These are phyloP conservation scores for Globisporangium nagaii DNA, from an alignment of 352 stramenopile genomes.

Conservation along the genomic window DNA sequence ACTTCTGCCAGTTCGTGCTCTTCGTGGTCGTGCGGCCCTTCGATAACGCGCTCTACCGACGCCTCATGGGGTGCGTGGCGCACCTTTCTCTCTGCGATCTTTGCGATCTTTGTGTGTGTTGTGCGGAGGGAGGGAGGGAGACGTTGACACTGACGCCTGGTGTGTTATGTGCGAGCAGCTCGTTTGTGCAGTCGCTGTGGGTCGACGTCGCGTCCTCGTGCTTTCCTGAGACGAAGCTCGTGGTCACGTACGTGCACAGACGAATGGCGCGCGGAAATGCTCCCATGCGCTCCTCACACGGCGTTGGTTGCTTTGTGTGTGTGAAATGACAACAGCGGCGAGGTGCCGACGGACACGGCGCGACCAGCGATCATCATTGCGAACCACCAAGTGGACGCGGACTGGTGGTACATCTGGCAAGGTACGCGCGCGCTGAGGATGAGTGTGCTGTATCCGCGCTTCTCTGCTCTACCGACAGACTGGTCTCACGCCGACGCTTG, in stretches of 20 bases:
- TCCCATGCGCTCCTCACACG: too few species aligned
- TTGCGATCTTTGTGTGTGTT: not conserved
- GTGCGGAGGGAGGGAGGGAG: too few species aligned
- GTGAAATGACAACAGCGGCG: conserved; percentile 25
- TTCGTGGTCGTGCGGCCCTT: conserved; percentile 84
- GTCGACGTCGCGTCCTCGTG: conserved; percentile 84
- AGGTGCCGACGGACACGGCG: conserved; percentile 66
- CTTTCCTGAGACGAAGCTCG: conserved; percentile 80
- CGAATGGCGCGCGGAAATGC: too few species aligned
- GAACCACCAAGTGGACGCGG: conserved; percentile 90
- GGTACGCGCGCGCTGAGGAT: conserved; percentile 12
- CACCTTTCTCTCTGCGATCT: too few species aligned
- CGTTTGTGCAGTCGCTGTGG: conserved; percentile 67
- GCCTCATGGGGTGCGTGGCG: conserved; percentile 58
- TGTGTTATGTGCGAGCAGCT: conserved; percentile 23
- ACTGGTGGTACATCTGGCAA: conserved; percentile 93
- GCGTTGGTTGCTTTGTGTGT: not conserved
- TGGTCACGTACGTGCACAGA: conserved; percentile 69
- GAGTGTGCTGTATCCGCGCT: too few species aligned
- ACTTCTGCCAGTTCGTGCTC: conserved; percentile 75
- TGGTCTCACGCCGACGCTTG: too few species aligned
- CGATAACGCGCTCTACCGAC: conserved; percentile 74
- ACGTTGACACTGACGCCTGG: too few species aligned
- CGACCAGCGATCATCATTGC: conserved; percentile 85
- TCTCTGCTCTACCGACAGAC: too few species aligned